Conservation (phyloP, 2,329 filamentous ascomycete genomes). For the Chrysoporthe deuterocubensis region DNA sequence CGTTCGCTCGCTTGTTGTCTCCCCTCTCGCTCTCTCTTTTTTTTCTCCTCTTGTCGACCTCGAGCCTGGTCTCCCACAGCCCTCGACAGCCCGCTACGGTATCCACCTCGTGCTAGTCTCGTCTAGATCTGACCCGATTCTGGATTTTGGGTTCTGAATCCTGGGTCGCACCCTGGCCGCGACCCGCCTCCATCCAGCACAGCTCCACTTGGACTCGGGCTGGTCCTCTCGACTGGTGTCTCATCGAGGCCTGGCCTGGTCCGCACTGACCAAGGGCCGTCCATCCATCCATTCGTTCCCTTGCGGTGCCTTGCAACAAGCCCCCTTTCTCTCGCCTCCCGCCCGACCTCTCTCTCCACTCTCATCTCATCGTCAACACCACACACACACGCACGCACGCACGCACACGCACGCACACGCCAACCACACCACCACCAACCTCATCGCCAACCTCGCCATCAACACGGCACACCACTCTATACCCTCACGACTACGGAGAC, state of each 20-base stretch:
- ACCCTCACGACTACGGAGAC: too few relatives aligned
- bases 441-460: neutral
- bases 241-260: conserved; percentile 1
- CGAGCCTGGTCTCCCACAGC: neutral
- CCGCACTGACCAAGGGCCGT: neutral
- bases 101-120: neutral
- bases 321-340: neutral
- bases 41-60: too few relatives aligned
- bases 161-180: conserved; percentile 1
- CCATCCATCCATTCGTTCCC: neutral
- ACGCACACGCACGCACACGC: neutral
- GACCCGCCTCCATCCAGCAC: neutral
- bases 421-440: neutral
- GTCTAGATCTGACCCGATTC: neutral
- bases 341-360: neutral
- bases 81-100: neutral
- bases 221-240: neutral
- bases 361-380: conserved; percentile 5
- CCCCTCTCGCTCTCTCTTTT: neutral
- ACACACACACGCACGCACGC: neutral
- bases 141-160: conserved; percentile 5
- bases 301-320: conserved; percentile 1
- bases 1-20: neutral
- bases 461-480: too few relatives aligned
- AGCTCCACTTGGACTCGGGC: neutral